phyloP scores from a whole-genome alignment of 768 basidiomycete species.

The Calocybe cyanea region DNA sequence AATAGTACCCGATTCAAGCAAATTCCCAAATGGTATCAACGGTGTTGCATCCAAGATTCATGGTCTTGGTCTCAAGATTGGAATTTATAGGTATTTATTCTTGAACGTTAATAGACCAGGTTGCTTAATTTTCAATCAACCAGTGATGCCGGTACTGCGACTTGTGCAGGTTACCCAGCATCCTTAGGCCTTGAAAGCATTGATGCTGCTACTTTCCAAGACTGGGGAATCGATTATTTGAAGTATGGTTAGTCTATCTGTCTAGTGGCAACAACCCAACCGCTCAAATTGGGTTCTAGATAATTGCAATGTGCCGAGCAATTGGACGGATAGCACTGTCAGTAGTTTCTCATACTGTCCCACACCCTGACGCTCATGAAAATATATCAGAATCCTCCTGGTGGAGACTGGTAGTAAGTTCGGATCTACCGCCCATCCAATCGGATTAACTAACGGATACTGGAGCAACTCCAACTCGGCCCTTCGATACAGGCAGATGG shows the following conservation, averaged over 20 bases:
- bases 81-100: conserved; percentile 42
- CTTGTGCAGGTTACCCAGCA: conserved; percentile 55
- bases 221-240: conserved; percentile 56
- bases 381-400: conserved; percentile 27
- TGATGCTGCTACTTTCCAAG: conserved; percentile 48
- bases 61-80: conserved; percentile 43
- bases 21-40: conserved; percentile 51
- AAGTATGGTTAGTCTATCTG: conserved; percentile 40
- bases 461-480: conserved; percentile 54
- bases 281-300: conserved; percentile 24
- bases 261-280: background rate
- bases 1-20: conserved; percentile 46
- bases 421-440: background rate
- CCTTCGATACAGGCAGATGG: conserved; percentile 54
- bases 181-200: conserved; percentile 45
- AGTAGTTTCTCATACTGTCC: conserved; percentile 9
- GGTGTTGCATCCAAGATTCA: conserved; percentile 42
- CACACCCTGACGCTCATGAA: background rate
- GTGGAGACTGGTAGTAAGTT: conserved; percentile 48
- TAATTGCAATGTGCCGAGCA: conserved; percentile 50
- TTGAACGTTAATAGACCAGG: background rate
- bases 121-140: background rate
- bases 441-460: background rate
- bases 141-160: conserved; percentile 50
- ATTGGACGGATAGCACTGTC: conserved; percentile 44